A percentile compares a stretch with the other conserved stretches of the same genome.
Conservation (phyloP, 495 filamentous ascomycete genomes). For the Parathielavia appendiculata region DNA sequence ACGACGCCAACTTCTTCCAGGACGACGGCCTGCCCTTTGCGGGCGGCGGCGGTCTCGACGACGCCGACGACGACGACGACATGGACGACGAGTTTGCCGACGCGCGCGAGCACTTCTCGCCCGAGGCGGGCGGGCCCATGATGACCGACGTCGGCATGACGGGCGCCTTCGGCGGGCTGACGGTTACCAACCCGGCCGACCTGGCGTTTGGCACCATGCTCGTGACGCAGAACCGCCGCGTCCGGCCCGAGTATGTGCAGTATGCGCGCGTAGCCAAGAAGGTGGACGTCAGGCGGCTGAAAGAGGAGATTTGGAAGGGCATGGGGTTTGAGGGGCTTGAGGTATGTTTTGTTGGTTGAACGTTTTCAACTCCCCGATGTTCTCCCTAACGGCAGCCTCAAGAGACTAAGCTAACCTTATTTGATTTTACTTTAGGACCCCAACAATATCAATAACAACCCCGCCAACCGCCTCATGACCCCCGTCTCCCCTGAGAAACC, state of each 20-base stretch:
- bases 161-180: constrained; percentile 44
- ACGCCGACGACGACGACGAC: constrained; percentile 65
- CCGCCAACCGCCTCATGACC: constrained; percentile 12
- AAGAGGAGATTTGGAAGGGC: constrained; percentile 93
- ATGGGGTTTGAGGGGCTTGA: constrained; percentile 58
- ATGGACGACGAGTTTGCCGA: constrained; percentile 74
- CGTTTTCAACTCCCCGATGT: background rate
- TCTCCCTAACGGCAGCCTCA: background rate
- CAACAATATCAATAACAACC: background rate
- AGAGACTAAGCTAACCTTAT: background rate
- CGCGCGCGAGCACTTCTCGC: constrained; percentile 83
- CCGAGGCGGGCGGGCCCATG: constrained; percentile 53
- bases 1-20: constrained; percentile 96
- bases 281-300: constrained; percentile 91
- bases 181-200: constrained; percentile 47
- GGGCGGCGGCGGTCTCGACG: constrained; percentile 61
- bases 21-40: constrained; percentile 82
- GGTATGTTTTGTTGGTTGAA: constrained; percentile 30
- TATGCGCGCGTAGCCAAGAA: constrained; percentile 97
- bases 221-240: constrained; percentile 77
- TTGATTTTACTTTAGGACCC: background rate
- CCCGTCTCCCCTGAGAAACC: constrained; percentile 25
- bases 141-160: constrained; percentile 41
- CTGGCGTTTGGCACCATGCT: constrained; percentile 85
- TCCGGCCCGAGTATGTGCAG: constrained; percentile 91